Conservation (phyloP, 768 basidiomycete genomes). For the Mycena indigotica region DNA sequence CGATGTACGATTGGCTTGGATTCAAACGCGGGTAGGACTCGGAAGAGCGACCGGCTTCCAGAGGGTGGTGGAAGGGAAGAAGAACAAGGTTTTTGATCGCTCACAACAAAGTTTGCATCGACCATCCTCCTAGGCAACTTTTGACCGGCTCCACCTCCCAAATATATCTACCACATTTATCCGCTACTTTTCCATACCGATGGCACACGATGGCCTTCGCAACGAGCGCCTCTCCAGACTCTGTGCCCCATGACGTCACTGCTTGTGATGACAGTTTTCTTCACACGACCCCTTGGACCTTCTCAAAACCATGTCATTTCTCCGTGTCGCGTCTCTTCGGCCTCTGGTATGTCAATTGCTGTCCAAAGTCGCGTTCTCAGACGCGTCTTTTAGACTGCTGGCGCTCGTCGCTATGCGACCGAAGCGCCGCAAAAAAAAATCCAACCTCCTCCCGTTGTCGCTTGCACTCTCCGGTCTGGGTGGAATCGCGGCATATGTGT, state of each 20-base stretch:
- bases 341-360: conserved; percentile 1
- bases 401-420: conserved; percentile 32
- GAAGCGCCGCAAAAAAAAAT: conserved; percentile 48
- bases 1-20: neutral
- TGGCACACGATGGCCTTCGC: too few relatives aligned
- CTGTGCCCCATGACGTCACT: too few relatives aligned
- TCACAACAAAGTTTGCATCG: too few relatives aligned
- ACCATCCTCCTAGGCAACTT: too few relatives aligned
- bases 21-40: neutral
- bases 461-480: conserved; percentile 47
- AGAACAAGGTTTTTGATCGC: neutral
- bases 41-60: neutral
- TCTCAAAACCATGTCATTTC: neutral
- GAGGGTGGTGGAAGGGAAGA: neutral
- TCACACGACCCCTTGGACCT: too few relatives aligned
- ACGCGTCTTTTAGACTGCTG: too few relatives aligned
- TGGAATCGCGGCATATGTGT: conserved; percentile 50
- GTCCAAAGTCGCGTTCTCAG: too few relatives aligned
- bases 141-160: too few relatives aligned
- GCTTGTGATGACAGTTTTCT: too few relatives aligned
- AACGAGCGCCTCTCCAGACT: too few relatives aligned
- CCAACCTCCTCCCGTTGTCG: conserved; percentile 50
- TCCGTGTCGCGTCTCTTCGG: neutral
- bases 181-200: too few relatives aligned
- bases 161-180: too few relatives aligned